Evolutionary conservation across 2,329 filamentous ascomycete species (phyloP).

Genomic region (Thyridium curvatum): DNA sequence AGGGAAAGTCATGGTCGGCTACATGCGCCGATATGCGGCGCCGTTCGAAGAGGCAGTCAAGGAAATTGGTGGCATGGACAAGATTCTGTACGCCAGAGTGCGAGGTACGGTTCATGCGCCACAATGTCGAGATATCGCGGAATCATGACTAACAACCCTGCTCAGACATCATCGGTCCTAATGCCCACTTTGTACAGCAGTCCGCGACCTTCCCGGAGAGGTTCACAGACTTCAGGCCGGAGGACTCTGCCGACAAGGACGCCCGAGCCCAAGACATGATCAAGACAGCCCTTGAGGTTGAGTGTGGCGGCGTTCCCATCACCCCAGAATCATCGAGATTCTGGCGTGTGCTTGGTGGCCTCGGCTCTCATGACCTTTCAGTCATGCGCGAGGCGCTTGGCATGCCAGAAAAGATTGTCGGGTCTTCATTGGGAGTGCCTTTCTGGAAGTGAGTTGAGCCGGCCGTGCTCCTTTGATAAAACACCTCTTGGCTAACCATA

Average conservation of each 20-base stretch:
- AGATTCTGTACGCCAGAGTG: constrained; percentile 44
- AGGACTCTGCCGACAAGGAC: constrained; percentile 7
- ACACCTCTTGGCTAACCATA: too few relatives aligned
- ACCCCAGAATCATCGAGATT: constrained; percentile 1
- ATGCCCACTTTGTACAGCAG: constrained; percentile 34
- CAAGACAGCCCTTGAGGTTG: constrained; percentile 2
- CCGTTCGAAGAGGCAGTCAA: constrained; percentile 40
- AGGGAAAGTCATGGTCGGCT: constrained; percentile 26
- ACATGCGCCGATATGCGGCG: constrained; percentile 48
- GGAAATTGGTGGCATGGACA: constrained; percentile 37
- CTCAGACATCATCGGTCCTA: constrained; percentile 32
- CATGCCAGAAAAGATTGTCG: constrained; percentile 38
- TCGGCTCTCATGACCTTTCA: constrained; percentile 45
- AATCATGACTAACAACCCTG: too few relatives aligned
- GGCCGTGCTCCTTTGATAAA: too few relatives aligned
- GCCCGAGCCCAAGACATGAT: background rate
- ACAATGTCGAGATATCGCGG: too few relatives aligned
- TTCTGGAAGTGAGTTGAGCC: too few relatives aligned
- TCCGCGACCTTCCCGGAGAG: constrained; percentile 33
- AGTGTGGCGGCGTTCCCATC: constrained; percentile 3
- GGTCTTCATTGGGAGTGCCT: constrained; percentile 20
- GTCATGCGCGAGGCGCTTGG: constrained; percentile 45
- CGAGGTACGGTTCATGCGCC: constrained; percentile 2
- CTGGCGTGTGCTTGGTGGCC: constrained; percentile 5
- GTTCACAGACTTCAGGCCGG: constrained; percentile 28